Evolutionary conservation across 768 basidiomycete species (phyloP), one percentile per base, ranked within the genome.

Genomic region (Agaricus sinodeliciosus): DNA sequence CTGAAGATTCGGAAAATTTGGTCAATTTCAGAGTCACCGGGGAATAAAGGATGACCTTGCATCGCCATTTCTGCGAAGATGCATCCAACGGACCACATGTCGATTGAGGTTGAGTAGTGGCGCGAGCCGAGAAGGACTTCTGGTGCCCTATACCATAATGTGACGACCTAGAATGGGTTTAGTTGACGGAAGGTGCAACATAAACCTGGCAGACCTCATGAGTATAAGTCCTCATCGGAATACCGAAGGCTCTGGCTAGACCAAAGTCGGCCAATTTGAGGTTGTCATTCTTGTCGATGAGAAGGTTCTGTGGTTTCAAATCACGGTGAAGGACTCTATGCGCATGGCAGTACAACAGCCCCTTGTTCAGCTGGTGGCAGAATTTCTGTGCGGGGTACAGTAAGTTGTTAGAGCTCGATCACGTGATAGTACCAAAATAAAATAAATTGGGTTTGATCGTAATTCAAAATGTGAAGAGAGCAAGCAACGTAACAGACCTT

Each of bases 1-100:
- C 91, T 82, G 80, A 98, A 99, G 63, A 99, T 98, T 70, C 93
- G 87, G 82, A 98, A 98, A 58, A 98, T 98, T 74, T 99, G 96
- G 70, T 99, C 96, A 64, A 98, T 99, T 72, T 99, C 96, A 25
- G 96, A 98, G 71, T 99, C 96, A 4, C 96, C 96, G 19, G 96
- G 95, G 79, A 99, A 99, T 12, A 97, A 76, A 2, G 95, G 81
- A 65, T 84, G 69, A 58, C 89, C 89, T 56, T 82, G 79, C 87
- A 94, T 90, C 49, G 92, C 87, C 96, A 98, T 97, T 72, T 99
- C 96, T 9, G 95, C 95, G 63, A 96, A 92, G 66, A 99, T 98
- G 65, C 94, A 97, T 0, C 89, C 96, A 16, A 99, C 95, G 15
- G 92, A 94, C 96, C 96, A 99, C 92, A 98, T 96, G 71, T 99